Evolutionary conservation across 2,329 filamentous ascomycete genomes (phyloP), one percentile per base, ranked within the genome.

Genomic region (Sporothrix schenckii): DNA sequence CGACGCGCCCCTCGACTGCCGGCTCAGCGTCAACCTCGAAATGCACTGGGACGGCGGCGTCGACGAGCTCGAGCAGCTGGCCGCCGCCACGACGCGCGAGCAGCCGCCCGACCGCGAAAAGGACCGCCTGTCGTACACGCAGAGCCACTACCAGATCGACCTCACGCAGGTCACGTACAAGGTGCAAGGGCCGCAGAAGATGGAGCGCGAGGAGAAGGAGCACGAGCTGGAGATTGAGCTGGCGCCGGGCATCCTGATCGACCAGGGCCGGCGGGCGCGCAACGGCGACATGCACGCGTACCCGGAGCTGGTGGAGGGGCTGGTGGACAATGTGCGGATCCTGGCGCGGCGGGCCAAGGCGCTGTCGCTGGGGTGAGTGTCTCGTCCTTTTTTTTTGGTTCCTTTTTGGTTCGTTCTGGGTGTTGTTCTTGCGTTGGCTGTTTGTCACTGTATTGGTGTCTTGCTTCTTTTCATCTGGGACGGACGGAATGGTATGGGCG

Each of bases 1-100:
- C 0, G 83, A 84, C 66, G 87, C 86, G 10, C 87, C 88, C 3
- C 92, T 97, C 76, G 95, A 99, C 80, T 97, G 93, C 80, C 92
- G 95, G 13, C 90, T 99, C 75, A 97, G 93, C 76, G 89, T 99
- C 77, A 98, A 97, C 77, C 86, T 99, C 2, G 96, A 99, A 87
- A 93, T 96, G 87, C 87, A 90, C 69, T 97, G 90, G 83, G 86
- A 93, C 3, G 92, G 93, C 1, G 76, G 91, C 0, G 83, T 88
- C 3, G 82, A 86, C 52, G 86, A 88, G 71, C 78, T 89, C 16
- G 83, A 87, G 75, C 76, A 79, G 30, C 70, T 80, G 67, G 76
- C 71, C 63, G 79, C 76, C 54, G 76, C 78, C 73, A 68, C 80
- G 75, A 74, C 79, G 69, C 74, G 83, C 77, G 76, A 82, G 76